Evolutionary conservation across 1,139 yeast species (phyloP).

Genomic region (Diutina scorzettiae): DNA sequence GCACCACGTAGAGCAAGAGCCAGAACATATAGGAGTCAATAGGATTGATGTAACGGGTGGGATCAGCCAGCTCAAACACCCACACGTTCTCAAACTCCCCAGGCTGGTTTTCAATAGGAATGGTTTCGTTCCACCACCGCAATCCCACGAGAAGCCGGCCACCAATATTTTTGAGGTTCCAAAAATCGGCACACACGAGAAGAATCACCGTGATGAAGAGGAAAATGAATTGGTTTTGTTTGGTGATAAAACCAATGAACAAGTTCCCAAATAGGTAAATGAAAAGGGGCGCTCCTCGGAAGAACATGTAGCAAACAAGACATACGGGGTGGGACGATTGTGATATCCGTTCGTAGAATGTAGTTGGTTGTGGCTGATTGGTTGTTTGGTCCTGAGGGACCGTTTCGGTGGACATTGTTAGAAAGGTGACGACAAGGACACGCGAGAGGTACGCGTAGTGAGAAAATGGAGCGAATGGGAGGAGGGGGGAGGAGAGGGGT

Average conservation of each 20-base stretch:
- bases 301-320: conserved; percentile 3
- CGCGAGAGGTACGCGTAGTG: too few species aligned
- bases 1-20: conserved; percentile 64
- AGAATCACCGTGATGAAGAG: conserved; percentile 70
- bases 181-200: conserved; percentile 77
- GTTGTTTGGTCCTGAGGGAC: conserved; percentile 1
- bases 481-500: too few species aligned
- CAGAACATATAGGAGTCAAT: conserved; percentile 86
- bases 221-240: conserved; percentile 47
- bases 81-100: conserved; percentile 52
- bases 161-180: conserved; percentile 85
- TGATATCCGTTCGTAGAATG: not conserved
- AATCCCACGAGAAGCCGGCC: conserved; percentile 86
- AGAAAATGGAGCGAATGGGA: too few species aligned
- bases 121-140: conserved; percentile 87
- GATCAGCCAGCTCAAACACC: conserved; percentile 86
- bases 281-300: conserved; percentile 1
- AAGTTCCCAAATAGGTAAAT: not conserved
- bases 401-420: not conserved
- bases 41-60: conserved; percentile 73
- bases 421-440: not conserved
- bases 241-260: conserved; percentile 1
- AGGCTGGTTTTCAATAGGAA: conserved; percentile 23
- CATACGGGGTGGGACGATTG: conserved; percentile 61
- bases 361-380: not conserved